Percentiles rank a stretch among this genome's conserved stretches.
These are phyloP conservation scores for Vanrija humicola DNA, from an alignment of 1,284 basidiomycete species.

Conservation along the genomic window DNA sequence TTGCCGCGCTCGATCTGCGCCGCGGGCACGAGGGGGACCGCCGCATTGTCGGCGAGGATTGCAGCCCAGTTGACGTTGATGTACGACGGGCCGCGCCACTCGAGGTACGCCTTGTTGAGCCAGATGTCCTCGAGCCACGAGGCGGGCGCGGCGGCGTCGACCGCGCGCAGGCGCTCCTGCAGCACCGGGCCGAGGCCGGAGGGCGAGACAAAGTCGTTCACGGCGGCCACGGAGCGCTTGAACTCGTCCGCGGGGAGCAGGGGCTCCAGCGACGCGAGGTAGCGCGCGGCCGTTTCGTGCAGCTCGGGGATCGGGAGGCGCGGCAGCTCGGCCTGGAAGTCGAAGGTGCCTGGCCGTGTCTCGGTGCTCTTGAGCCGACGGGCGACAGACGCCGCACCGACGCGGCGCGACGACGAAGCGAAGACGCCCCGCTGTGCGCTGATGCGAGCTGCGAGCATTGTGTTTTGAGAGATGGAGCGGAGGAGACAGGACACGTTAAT, in stretches of 20 bases:
- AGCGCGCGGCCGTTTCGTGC: slow-evolving; percentile 8
- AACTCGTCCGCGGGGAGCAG: slow-evolving; percentile 2
- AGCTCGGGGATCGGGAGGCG: slow-evolving; percentile 10
- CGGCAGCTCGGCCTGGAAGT: slow-evolving; percentile 7
- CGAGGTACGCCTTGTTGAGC: slow-evolving; percentile 16
- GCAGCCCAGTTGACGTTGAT: slow-evolving; percentile 18
- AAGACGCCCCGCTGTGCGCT: too few species aligned
- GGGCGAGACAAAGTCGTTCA: slow-evolving; percentile 1
- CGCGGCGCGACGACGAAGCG: too few species aligned
- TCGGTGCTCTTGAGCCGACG: too few species aligned
- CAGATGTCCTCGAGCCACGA: slow-evolving; percentile 17
- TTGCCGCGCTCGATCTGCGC: neutral
- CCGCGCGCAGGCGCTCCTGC: slow-evolving; percentile 7
- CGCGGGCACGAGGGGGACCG: neutral
- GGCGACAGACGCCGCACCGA: too few species aligned
- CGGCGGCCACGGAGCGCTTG: slow-evolving; percentile 2
- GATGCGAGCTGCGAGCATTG: too few species aligned
- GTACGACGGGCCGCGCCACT: slow-evolving; percentile 10
- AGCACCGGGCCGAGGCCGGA: slow-evolving; percentile 8
- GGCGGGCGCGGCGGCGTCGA: slow-evolving; percentile 10
- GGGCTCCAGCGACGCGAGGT: slow-evolving; percentile 9
- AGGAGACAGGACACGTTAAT: too few species aligned
- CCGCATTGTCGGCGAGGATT: slow-evolving; percentile 7
- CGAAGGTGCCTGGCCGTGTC: slow-evolving; percentile 2
- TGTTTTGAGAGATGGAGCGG: too few species aligned